Base-by-base conservation (phyloP, 495 filamentous ascomycete genomes). In the Cryomyces minteri region DNA sequence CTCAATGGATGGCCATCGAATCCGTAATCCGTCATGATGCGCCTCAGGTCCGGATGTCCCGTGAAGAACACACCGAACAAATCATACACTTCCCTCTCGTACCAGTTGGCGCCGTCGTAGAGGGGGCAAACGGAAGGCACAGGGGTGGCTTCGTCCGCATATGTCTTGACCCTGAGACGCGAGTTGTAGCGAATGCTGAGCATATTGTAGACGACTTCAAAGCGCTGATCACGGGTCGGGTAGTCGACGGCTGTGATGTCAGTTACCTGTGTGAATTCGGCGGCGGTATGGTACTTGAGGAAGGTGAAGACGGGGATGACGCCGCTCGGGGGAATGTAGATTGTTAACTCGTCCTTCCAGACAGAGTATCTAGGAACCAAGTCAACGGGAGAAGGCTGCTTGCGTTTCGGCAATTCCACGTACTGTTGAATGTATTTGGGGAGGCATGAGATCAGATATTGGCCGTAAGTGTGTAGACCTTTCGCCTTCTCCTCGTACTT, bases 21-120 rank as follows among this genome's bases (percentile, higher is more conserved):
- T 41, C 92, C 92, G 64, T 99, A 99, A 58, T 99, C 92, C 37
- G 92, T 99, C 88, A 99, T 92, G 68, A 99, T 96, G 53, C 92
- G 78, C 57, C 92, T 76, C 55, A 99, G 70, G 69, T 99, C 92
- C 33, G 92, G 92, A 69, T 99, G 92, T 41, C 78, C 84, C 46
- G 76, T 65, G 68, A 99, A 96, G 72, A 96, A 93, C 43, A 99
- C 86, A 49, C 92, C 92, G 62, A 94, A 99, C 60, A 99, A 64
- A 60, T 99, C 92, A 66, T 95, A 95, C 3, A 85, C 84, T 66
- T 99, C 92, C 54, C 92, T 73, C 71, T 99, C 92, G 64, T 92
- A 96, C 92, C 92, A 99, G 62, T 96, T 84, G 47, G 92, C 92
- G 49, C 92, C 90, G 65, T 94, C 88, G 57, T 79, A 99, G 9